Base-by-base conservation (phyloP, 176 grass and related monocot species). In the Tillandsia fasciculata region DNA sequence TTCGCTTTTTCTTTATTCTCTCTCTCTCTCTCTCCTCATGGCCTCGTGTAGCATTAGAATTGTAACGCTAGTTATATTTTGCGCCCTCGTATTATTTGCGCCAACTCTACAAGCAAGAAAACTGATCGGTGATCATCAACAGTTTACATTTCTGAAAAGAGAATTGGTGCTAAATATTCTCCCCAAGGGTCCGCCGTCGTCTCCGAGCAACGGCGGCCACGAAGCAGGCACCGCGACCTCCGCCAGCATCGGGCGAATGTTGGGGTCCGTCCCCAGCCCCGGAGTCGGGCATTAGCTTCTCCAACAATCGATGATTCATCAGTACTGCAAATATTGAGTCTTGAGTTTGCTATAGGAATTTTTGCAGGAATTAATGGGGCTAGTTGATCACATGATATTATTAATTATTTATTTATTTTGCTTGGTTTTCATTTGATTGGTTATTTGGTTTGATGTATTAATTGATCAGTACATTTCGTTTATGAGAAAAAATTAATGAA, bases 191-290 rank as follows among this genome's bases (percentile, higher is more conserved):
- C 9, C 27, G n/a, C 10, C 49, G 14, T 57, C 72, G 11, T 42
- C 52, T 57, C 0, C 54, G 17, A 29, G 20, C 48, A 3, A 27
- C 48, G 3, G 12, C 24, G 24, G 11, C 50, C 8, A 78, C 54
- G 0, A n/a, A n/a, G 15, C 56, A 1, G 8, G 48, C 42, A 12
- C 26, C 67, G 20, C 59, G 63, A 10, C 28, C 61, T 53, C 0
- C 71, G 23, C 1, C 2, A 29, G 1, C 4, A 22, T 48, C 49
- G 47, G 64, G 52, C 51, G 85, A 72, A 51, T 83, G 77, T 72
- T 87, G 47, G 85, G 74, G 8, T 87, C 85, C 51, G 85, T 87
- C 69, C 85, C 85, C 0, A 87, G 85, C 73, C 81, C 85, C 50
- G 85, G 85, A 73, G 77, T 83, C 7, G 85, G 85, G 58, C 85